Conservation (phyloP, 768 basidiomycete genomes). For the Mrakia frigida region DNA sequence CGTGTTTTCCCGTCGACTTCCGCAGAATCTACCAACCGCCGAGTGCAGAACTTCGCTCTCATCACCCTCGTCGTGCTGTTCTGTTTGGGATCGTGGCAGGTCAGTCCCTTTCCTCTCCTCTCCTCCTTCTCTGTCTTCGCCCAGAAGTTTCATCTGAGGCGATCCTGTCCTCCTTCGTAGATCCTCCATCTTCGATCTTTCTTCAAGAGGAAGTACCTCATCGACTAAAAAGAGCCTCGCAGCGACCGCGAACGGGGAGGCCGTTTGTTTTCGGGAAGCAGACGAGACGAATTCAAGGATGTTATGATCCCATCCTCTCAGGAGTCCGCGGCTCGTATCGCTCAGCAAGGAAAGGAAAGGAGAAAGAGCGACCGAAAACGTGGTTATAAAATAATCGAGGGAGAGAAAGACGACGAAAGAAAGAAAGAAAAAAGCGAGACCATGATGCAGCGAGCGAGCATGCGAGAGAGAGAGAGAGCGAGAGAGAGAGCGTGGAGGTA, state of each 20-base stretch:
- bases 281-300: no score
- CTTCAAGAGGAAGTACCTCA: slow-evolving; percentile 72
- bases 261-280: no score
- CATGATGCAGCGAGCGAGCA: no score
- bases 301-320: no score
- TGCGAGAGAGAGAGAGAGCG: no score
- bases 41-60: slow-evolving; percentile 90
- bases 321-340: no score
- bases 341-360: no score
- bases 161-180: slow-evolving; percentile 32
- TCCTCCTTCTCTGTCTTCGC: background rate
- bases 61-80: slow-evolving; percentile 75
- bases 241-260: background rate
- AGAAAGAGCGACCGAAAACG: no score
- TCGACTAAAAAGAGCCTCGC: slow-evolving; percentile 36
- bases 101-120: slow-evolving; percentile 29
- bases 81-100: slow-evolving; percentile 82
- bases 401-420: background rate
- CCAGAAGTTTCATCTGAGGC: background rate
- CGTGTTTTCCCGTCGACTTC: background rate
- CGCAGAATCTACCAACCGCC: slow-evolving; percentile 80
- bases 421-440: no score
- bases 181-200: slow-evolving; percentile 87
- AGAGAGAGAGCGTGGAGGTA: no score
- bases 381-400: no score